A percentile compares a stretch with the other conserved stretches of the same genome.
Conservation (phyloP, 257 asterid species). For the Echites panduratus region DNA sequence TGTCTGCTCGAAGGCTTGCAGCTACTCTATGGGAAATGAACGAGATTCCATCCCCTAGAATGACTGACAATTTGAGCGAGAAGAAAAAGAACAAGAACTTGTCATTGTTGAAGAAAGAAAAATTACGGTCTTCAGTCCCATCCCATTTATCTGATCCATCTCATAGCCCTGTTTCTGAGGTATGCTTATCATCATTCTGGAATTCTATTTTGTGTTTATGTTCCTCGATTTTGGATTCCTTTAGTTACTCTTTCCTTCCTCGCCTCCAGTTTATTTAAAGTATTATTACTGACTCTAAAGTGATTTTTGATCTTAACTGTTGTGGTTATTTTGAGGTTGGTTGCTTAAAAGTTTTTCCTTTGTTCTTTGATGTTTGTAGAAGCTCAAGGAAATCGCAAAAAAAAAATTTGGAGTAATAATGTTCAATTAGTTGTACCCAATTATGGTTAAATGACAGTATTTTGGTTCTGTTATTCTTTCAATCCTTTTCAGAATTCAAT, state of each 20-base stretch:
- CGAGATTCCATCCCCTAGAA: constrained; percentile 63
- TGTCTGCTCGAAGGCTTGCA: constrained; percentile 82
- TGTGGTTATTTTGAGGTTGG: constrained; percentile 8
- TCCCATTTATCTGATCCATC: constrained; percentile 80
- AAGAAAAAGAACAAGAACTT: constrained; percentile 26
- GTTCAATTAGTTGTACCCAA: not conserved
- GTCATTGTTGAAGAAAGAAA: constrained; percentile 37
- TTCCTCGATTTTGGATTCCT: constrained; percentile 7
- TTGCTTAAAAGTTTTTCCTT: not conserved
- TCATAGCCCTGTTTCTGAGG: constrained; percentile 75
- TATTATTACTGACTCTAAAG: not conserved
- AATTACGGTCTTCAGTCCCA: constrained; percentile 44
- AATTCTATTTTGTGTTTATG: not conserved
- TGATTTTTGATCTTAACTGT: not conserved
- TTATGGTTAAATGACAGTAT: not conserved
- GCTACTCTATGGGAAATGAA: constrained; percentile 95
- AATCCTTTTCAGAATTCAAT: not conserved
- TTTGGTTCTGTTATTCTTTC: not conserved
- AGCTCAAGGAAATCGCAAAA: not conserved
- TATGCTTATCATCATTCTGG: constrained; percentile 16
- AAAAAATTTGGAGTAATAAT: constrained; percentile 12
- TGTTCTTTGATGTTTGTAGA: not conserved
- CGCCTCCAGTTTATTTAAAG: not conserved
- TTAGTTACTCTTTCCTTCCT: not conserved
- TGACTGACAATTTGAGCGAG: constrained; percentile 39